A percentile compares a stretch with the other conserved stretches of the same genome.
Conservation (phyloP, 1,284 basidiomycete genomes). For the Marasmius fiardii region DNA sequence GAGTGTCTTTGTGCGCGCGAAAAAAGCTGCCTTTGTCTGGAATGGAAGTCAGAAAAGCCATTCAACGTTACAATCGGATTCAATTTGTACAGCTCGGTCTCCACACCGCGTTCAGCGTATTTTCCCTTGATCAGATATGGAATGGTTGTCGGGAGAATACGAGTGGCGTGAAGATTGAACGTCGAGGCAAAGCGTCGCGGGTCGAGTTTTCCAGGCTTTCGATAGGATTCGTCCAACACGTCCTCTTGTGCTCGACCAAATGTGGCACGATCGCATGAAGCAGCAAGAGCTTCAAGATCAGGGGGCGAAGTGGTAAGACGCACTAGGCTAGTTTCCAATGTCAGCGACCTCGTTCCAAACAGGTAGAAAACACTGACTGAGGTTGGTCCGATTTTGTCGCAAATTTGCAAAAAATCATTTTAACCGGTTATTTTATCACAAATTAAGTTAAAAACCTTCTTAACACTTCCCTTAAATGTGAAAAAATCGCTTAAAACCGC, state of each 20-base stretch:
- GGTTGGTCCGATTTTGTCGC: too few relatives aligned
- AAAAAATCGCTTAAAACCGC: too few relatives aligned
- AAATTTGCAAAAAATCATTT: too few relatives aligned
- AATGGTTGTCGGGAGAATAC: background rate
- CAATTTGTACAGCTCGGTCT: constrained; percentile 24
- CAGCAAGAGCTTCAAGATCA: constrained; percentile 9
- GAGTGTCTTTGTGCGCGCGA: constrained; percentile 6
- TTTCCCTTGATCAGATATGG: background rate
- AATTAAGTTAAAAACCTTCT: too few relatives aligned
- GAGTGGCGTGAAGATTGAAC: constrained; percentile 20
- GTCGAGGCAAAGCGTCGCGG: constrained; percentile 21
- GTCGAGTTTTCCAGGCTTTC: constrained; percentile 32
- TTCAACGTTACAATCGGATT: too few relatives aligned
- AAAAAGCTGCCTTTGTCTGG: constrained; percentile 8
- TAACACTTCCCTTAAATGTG: too few relatives aligned
- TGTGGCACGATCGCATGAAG: constrained; percentile 26
- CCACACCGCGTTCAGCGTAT: background rate
- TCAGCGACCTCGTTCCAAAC: too few relatives aligned
- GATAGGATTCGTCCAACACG: constrained; percentile 28
- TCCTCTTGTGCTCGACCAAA: constrained; percentile 26
- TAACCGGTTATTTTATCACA: too few relatives aligned
- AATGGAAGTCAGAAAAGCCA: constrained; percentile 11
- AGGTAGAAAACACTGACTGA: too few relatives aligned
- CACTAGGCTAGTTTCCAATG: background rate
- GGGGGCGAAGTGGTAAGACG: background rate